These are phyloP conservation scores for Cladosporium austrohemisphaericum DNA, from an alignment of 2,329 filamentous ascomycete species.

Conservation along the genomic window DNA sequence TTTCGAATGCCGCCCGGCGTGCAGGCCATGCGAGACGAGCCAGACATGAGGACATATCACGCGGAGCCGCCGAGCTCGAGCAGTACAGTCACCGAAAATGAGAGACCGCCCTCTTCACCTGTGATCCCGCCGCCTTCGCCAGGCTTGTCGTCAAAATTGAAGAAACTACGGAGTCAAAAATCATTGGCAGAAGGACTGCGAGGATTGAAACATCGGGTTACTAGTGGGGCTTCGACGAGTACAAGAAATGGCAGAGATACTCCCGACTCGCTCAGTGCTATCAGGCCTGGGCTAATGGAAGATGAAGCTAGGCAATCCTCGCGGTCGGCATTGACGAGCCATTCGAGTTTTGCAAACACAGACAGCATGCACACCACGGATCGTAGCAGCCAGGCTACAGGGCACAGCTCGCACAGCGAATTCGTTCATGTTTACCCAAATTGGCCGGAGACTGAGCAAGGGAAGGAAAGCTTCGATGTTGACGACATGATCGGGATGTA, in stretches of 20 bases:
- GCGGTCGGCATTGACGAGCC: slow-evolving; percentile 57
- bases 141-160: slow-evolving; percentile 14
- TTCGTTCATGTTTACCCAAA: slow-evolving; percentile 54
- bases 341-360: slow-evolving; percentile 54
- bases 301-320: slow-evolving; percentile 49
- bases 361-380: slow-evolving; percentile 64
- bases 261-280: slow-evolving; percentile 19
- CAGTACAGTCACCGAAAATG: slow-evolving; percentile 9
- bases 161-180: slow-evolving; percentile 16
- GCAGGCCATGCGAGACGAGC: slow-evolving; percentile 18
- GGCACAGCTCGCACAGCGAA: slow-evolving; percentile 71
- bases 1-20: slow-evolving; percentile 29
- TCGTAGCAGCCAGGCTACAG: slow-evolving; percentile 76
- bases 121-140: slow-evolving; percentile 22
- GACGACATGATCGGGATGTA: slow-evolving; percentile 61
- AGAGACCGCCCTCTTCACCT: slow-evolving; percentile 23
- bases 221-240: slow-evolving; percentile 15
- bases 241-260: slow-evolving; percentile 15
- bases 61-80: slow-evolving; percentile 17
- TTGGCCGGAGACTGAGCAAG: slow-evolving; percentile 26
- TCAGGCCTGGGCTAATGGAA: slow-evolving; percentile 21
- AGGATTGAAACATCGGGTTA: slow-evolving; percentile 23
- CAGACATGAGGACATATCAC: slow-evolving; percentile 18
- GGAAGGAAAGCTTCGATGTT: slow-evolving; percentile 35
- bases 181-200: slow-evolving; percentile 28